Evolutionary conservation across 163 green algal genomes (phyloP).

Genomic region (Volvox carteri): DNA sequence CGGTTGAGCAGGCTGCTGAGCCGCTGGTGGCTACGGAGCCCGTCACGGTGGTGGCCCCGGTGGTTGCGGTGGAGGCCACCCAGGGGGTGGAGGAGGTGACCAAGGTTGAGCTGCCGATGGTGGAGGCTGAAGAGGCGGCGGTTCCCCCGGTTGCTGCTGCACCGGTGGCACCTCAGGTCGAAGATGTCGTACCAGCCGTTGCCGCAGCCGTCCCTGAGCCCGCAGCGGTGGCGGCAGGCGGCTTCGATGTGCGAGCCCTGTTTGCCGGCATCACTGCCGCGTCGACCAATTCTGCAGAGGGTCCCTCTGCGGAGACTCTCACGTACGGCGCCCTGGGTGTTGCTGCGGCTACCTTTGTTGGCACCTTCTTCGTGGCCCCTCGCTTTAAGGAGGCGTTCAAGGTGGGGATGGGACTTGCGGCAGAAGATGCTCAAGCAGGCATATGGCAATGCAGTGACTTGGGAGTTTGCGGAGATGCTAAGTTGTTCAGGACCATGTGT

Average conservation of each 20-base stretch:
- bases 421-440: too few species aligned
- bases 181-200: too few species aligned
- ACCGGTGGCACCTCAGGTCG: too few species aligned
- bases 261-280: background rate
- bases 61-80: background rate
- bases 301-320: background rate
- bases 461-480: too few species aligned
- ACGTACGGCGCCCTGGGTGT: constrained; percentile 52
- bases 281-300: background rate
- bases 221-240: background rate
- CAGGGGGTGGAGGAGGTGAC: background rate
- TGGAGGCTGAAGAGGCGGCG: too few species aligned
- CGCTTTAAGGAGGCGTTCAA: constrained; percentile 67
- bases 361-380: constrained; percentile 60
- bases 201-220: background rate
- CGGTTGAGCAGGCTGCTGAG: too few species aligned
- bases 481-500: too few species aligned
- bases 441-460: too few species aligned
- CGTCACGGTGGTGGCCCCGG: too few species aligned
- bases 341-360: background rate
- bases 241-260: background rate
- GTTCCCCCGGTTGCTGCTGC: too few species aligned
- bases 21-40: background rate
- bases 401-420: constrained; percentile 13
- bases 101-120: too few species aligned